Percentiles rank a stretch among this genome's conserved stretches.
Evolutionary conservation across 2,329 filamentous ascomycete species (phyloP).

Genomic region (Aspergillus sclerotialis): DNA sequence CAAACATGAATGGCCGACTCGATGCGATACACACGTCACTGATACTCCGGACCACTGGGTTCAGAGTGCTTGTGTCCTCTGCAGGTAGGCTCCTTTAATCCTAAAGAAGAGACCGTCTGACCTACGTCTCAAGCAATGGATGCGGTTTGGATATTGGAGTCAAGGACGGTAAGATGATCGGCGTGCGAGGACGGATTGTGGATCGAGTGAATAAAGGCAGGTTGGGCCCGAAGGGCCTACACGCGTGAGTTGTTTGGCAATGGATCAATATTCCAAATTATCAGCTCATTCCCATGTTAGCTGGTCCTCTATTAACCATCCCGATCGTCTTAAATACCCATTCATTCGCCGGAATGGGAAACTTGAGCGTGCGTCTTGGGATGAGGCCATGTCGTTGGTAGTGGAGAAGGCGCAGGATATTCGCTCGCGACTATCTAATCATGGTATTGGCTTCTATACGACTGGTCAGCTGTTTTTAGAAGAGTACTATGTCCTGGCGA

Average conservation of each 20-base stretch:
- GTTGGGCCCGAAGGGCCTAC: constrained; percentile 29
- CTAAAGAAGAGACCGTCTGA: neutral
- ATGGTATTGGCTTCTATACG: constrained; percentile 35
- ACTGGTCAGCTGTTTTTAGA: constrained; percentile 33
- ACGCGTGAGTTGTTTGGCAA: too few relatives aligned
- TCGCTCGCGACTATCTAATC: constrained; percentile 24
- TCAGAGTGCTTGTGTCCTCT: constrained; percentile 33
- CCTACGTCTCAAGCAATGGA: constrained; percentile 23
- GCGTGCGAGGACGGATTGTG: constrained; percentile 25
- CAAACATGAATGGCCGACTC: constrained; percentile 27
- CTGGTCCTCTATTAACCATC: constrained; percentile 20
- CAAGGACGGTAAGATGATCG: constrained; percentile 30
- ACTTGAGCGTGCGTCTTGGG: constrained; percentile 29
- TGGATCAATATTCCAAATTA: constrained; percentile 14
- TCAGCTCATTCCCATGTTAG: constrained; percentile 8
- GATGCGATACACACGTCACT: constrained; percentile 21
- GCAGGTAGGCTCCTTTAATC: constrained; percentile 25
- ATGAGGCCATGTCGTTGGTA: constrained; percentile 32
- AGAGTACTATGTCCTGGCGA: constrained; percentile 34
- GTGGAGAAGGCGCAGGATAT: constrained; percentile 24
- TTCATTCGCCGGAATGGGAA: constrained; percentile 28
- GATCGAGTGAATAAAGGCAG: constrained; percentile 31
- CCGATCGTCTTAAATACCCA: constrained; percentile 26
- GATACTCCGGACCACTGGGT: constrained; percentile 33
- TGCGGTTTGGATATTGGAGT: constrained; percentile 31